Evolutionary conservation across 208 protist species (phyloP).

Genomic region (Leishmania amazonensis): DNA sequence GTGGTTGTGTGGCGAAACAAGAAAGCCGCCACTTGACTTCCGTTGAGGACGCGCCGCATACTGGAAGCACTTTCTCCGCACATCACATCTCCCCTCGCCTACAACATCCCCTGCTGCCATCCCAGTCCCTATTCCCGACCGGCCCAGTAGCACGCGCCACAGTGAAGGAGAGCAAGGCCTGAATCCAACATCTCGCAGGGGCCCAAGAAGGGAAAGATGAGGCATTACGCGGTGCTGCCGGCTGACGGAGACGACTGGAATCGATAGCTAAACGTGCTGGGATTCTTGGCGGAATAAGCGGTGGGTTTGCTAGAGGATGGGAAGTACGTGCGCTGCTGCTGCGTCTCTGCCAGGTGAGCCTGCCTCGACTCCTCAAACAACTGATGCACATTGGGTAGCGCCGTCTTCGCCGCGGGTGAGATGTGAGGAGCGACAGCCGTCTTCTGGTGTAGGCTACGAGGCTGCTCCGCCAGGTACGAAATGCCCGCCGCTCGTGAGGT

Average conservation of each 20-base stretch:
- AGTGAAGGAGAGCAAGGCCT: background rate
- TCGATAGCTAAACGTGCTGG: conserved; percentile 65
- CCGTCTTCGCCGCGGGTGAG: background rate
- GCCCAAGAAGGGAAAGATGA: background rate
- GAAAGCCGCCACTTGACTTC: too few relatives aligned
- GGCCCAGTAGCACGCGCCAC: background rate
- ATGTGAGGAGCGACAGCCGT: background rate
- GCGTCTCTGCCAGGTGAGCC: conserved; percentile 53
- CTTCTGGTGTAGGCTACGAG: background rate
- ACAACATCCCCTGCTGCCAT: background rate
- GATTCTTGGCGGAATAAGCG: conserved; percentile 46
- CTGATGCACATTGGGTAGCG: conserved; percentile 58
- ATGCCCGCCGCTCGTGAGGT: conserved; percentile 20
- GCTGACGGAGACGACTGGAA: conserved; percentile 39
- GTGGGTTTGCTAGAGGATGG: conserved; percentile 33
- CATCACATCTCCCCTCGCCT: background rate
- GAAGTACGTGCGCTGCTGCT: conserved; percentile 52
- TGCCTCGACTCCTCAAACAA: conserved; percentile 72
- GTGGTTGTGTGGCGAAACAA: background rate
- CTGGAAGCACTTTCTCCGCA: background rate
- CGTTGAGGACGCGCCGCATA: background rate
- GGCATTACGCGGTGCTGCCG: background rate
- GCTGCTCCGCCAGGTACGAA: background rate
- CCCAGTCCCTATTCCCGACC: background rate
- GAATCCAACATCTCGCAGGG: background rate